Percentiles rank a stretch among this genome's conserved stretches.
These are phyloP conservation scores for Yarrowia galli DNA, from an alignment of 1,139 yeast species.

Conservation along the genomic window DNA sequence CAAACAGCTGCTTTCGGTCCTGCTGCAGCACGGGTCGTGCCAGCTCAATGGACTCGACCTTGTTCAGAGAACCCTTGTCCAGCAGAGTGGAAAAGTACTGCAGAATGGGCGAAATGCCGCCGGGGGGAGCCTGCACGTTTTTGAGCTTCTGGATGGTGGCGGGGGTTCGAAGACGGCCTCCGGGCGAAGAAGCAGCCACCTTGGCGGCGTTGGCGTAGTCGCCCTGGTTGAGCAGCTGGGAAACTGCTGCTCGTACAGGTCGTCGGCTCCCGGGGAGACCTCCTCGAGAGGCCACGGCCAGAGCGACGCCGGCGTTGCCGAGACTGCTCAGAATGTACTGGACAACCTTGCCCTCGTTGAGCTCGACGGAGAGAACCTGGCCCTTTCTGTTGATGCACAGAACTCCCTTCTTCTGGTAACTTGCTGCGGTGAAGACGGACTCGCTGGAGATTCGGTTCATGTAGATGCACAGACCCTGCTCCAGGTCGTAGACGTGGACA, in stretches of 20 bases:
- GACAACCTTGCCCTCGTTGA: slow-evolving; percentile 82
- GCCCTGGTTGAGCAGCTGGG: slow-evolving; percentile 80
- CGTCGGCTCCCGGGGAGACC: slow-evolving; percentile 98
- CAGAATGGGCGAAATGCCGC: slow-evolving; percentile 91
- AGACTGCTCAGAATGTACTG: slow-evolving; percentile 90
- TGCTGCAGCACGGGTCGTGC: slow-evolving; percentile 96
- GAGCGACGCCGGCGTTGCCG: slow-evolving; percentile 85
- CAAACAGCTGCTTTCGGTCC: slow-evolving; percentile 91
- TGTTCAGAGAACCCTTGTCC: slow-evolving; percentile 92
- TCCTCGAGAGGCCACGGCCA: slow-evolving; percentile 91
- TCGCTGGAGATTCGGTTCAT: slow-evolving; percentile 97
- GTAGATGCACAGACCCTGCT: slow-evolving; percentile 89
- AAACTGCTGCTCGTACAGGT: slow-evolving; percentile 91
- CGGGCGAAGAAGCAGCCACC: slow-evolving; percentile 95
- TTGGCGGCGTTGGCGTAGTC: slow-evolving; percentile 93
- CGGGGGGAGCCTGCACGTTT: slow-evolving; percentile 92
- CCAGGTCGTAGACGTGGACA: slow-evolving; percentile 93
- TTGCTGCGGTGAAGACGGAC: slow-evolving; percentile 89
- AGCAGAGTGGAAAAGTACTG: slow-evolving; percentile 91
- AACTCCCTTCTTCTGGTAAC: slow-evolving; percentile 73
- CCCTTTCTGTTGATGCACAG: slow-evolving; percentile 94
- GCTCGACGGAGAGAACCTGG: slow-evolving; percentile 91
- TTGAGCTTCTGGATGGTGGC: slow-evolving; percentile 94
- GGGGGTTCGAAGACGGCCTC: slow-evolving; percentile 81
- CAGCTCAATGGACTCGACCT: slow-evolving; percentile 91